Percentiles rank a stretch among this genome's conserved stretches.
phyloP scores from a whole-genome alignment of 805 yeast species.

The Kazachstania martiniae region DNA sequence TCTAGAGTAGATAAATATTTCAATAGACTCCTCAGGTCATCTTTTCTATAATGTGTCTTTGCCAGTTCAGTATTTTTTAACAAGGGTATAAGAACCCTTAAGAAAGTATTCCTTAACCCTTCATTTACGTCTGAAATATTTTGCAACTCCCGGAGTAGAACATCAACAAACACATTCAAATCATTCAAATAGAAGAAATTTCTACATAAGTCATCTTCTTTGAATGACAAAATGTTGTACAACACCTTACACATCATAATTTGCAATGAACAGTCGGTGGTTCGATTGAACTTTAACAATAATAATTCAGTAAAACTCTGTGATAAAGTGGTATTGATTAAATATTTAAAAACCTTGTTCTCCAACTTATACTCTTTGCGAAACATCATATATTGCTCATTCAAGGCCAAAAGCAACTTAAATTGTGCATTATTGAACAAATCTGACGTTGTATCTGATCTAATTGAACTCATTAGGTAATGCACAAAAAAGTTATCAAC shows the following conservation, averaged over 20 bases:
- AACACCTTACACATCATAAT: conserved; percentile 71
- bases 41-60: conserved; percentile 45
- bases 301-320: conserved; percentile 56
- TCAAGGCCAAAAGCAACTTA: conserved; percentile 59
- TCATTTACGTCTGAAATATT: conserved; percentile 54
- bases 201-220: conserved; percentile 39
- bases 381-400: conserved; percentile 79
- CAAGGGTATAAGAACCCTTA: conserved; percentile 66
- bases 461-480: conserved; percentile 37
- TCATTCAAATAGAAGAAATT: conserved; percentile 76
- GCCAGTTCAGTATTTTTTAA: conserved; percentile 53
- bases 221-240: conserved; percentile 56
- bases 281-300: conserved; percentile 65
- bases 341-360: conserved; percentile 46
- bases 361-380: conserved; percentile 24
- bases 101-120: conserved; percentile 52
- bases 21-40: conserved; percentile 42
- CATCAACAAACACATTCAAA: conserved; percentile 72
- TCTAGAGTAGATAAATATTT: conserved; percentile 31
- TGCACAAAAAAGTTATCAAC: conserved; percentile 38
- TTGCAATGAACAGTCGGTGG: conserved; percentile 57
- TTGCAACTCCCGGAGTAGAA: conserved; percentile 66
- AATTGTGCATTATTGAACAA: conserved; percentile 57
- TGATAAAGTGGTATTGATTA: conserved; percentile 36
- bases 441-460: conserved; percentile 38